Evolutionary conservation across 2,329 filamentous ascomycete genomes (phyloP).

Genomic region (Stagonosporopsis cucurbitacearum): DNA sequence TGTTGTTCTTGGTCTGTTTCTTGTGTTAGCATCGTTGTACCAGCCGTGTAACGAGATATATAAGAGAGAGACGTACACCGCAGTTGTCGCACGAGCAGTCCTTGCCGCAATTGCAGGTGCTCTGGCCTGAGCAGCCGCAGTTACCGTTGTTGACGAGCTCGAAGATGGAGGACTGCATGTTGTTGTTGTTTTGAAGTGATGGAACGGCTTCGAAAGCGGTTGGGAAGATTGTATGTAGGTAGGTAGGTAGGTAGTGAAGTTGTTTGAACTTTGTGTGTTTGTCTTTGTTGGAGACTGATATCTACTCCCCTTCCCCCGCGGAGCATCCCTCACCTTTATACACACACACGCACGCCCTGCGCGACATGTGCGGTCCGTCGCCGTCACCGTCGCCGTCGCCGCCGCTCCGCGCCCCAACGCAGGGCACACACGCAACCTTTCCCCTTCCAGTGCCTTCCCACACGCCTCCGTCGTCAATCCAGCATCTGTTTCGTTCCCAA

Average conservation of each 20-base stretch:
- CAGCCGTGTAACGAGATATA: no score
- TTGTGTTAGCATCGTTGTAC: background rate
- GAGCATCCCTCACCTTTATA: conserved; percentile 8
- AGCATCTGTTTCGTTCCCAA: background rate
- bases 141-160: conserved; percentile 16
- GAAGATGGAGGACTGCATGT: conserved; percentile 6
- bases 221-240: no score
- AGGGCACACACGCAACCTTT: background rate
- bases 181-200: background rate
- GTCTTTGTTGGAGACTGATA: conserved; percentile 1
- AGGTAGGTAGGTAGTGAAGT: no score
- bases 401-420: background rate
- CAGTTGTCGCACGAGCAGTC: conserved; percentile 24
- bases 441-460: background rate
- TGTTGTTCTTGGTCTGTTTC: background rate
- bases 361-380: conserved; percentile 28
- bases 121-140: conserved; percentile 19
- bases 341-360: conserved; percentile 18
- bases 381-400: no score
- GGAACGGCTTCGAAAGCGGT: background rate
- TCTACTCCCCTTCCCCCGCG: background rate
- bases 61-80: conserved; percentile 11
- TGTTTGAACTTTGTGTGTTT: background rate
- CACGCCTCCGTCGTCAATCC: background rate
- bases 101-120: conserved; percentile 19